phyloP scores from a whole-genome alignment of 805 yeast genomes.

The Metschnikowia arizonensis region DNA sequence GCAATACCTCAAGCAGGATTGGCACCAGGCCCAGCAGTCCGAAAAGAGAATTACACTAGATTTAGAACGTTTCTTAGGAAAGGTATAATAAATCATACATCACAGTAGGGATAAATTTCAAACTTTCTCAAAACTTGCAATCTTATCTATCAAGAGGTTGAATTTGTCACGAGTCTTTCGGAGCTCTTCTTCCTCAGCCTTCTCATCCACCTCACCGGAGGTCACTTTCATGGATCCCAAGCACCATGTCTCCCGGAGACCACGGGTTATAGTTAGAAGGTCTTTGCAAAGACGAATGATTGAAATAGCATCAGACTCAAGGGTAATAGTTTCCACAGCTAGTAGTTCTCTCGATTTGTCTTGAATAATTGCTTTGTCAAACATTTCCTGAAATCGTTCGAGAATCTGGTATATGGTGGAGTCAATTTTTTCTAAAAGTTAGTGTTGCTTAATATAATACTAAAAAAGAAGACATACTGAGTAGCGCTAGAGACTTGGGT shows the following conservation, averaged over 20 bases:
- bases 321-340: conserved; percentile 53
- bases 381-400: conserved; percentile 49
- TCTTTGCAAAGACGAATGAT: conserved; percentile 53
- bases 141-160: conserved; percentile 15
- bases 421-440: conserved; percentile 45
- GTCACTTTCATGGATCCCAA: conserved; percentile 47
- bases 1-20: conserved; percentile 13
- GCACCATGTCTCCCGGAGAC: conserved; percentile 54
- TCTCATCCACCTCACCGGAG: conserved; percentile 13
- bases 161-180: conserved; percentile 30
- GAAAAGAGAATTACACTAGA: conserved; percentile 1
- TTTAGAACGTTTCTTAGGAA: neutral
- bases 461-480: conserved; percentile 26
- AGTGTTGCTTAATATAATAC: conserved; percentile 13
- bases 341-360: conserved; percentile 39
- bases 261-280: conserved; percentile 44
- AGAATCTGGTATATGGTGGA: conserved; percentile 48
- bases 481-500: conserved; percentile 38
- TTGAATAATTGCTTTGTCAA: conserved; percentile 43
- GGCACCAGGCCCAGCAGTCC: conserved; percentile 18
- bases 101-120: neutral
- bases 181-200: conserved; percentile 20
- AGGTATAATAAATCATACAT: neutral
- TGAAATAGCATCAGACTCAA: conserved; percentile 49
- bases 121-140: conserved; percentile 12